Base-by-base conservation (phyloP, 495 filamentous ascomycete species). In the Annulohypoxylon bovei region DNA sequence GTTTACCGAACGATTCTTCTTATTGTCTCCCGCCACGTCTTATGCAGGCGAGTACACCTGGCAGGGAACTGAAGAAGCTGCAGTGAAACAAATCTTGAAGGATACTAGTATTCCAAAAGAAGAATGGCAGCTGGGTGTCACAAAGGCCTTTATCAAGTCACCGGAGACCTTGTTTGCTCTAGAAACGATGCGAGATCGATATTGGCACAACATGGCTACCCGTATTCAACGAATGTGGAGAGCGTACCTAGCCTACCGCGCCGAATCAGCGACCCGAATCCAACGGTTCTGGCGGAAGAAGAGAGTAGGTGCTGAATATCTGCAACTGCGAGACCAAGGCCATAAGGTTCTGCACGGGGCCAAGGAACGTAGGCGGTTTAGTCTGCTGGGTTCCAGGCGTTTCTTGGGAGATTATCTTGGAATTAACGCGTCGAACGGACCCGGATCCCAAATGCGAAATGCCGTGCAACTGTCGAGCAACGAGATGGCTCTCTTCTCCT, bases 191-290 rank as follows among this genome's bases (percentile, higher is more conserved):
- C 87, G 96, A 67, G 96, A 98, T 77, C 86, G 92, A 22, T 98
- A 98, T 80, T 98, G 95, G 94, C 93, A 97, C 78, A 99, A 98
- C 80, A 98, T 99, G 95, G 95, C 95, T 6, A 97, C 94, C 52
- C 88, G 96, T 30, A 98, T 99, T 68, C 96, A 99, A 78, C 88
- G 96, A 64, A 95, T 95, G 68, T 99, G 96, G 96, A 86, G 96
- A 64, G 97, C 97, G 67, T 98, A 97, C 70, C 84, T 98, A 35
- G 88, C 94, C 11, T 98, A 98, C 78, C 86, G 96, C 25, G 91
- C 89, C 11, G 95, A 98, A 80, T 93, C 93, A 68, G 95, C 95
- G 8, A 97, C 90, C 22, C 88, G 96, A 6, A 98, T 99, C 56
- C 96, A 98, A 74, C 87, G 93, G 42, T 93, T 95, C 81, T 98